Evolutionary conservation across 2,329 filamentous ascomycete genomes (phyloP).

Genomic region (Phaeoacremonium minimum): DNA sequence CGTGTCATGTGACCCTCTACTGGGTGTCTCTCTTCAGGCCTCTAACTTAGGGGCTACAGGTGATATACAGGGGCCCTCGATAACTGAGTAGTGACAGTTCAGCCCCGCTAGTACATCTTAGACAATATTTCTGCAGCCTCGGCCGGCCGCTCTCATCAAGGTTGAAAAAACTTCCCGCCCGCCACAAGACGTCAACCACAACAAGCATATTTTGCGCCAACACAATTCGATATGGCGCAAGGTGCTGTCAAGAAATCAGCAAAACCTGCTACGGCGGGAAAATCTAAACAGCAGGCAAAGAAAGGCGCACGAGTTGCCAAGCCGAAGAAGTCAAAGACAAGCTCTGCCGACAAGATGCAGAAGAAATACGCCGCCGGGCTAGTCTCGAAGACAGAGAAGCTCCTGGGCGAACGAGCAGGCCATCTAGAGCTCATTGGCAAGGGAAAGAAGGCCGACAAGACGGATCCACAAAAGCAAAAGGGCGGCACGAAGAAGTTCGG

Average conservation of each 20-base stretch:
- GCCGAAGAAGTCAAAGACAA: slow-evolving; percentile 32
- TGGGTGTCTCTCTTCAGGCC: no score
- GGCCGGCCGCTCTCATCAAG: no score
- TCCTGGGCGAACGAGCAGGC: slow-evolving; percentile 55
- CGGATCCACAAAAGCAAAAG: slow-evolving; percentile 28
- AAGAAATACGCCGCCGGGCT: slow-evolving; percentile 52
- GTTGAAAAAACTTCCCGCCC: no score
- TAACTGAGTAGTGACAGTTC: no score
- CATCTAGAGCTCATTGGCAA: slow-evolving; percentile 57
- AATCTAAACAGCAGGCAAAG: slow-evolving; percentile 23
- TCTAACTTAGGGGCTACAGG: no score
- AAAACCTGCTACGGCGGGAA: slow-evolving; percentile 33
- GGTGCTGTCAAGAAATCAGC: slow-evolving; percentile 45
- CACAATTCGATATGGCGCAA: slow-evolving; percentile 42
- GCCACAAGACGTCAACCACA: no score
- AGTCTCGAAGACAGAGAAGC: slow-evolving; percentile 48
- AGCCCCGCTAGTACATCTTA: no score
- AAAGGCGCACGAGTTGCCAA: slow-evolving; percentile 44
- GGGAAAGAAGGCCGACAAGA: slow-evolving; percentile 43
- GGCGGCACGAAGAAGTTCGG: slow-evolving; percentile 54
- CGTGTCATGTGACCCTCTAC: no score
- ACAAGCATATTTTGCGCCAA: no score
- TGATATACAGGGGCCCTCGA: no score
- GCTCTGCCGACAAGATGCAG: slow-evolving; percentile 45
- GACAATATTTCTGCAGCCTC: no score